Base-by-base conservation (phyloP, 202 grass and related monocot genomes). In the Digitaria exilis region DNA sequence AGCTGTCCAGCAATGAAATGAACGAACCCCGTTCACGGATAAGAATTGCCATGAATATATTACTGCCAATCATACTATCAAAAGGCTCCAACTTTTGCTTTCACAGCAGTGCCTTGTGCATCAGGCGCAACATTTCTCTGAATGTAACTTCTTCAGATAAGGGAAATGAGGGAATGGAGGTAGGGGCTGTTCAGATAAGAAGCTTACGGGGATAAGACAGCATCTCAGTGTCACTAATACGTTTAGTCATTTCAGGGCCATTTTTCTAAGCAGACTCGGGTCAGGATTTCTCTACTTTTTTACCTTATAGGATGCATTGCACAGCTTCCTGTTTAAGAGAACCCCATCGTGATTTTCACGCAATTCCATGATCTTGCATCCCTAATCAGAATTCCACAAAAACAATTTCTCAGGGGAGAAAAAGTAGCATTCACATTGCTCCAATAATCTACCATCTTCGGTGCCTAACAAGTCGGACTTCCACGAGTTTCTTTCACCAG, bases 151-250 rank as follows among this genome's bases (percentile, higher is more conserved):
- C 50, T 81, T 86, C 78, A 86, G 83, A 79, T 65, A 73, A 82
- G 18, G 49, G 11, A 65, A 31, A 12, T 46, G 57, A 48, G 17
- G 9, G 29, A 71, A 5, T 48, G 42, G 28, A 80, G 77, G 44
- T 22, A 61, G 41, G 16, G 13, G 21, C 44, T 81, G 64, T 58
- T 78, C 66, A 86, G 73, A 89, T 82, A 71, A 73, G 73, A 82
- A 69, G 88, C 45, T 83, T 84, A 69, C 12, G 69, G 14, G 43
- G 68, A 71, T 87, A 83, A 84, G 80, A 26, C n/a, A 75, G 84
- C 88, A 90, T 90, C 84, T 90, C 49, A 84, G 54, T 14, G 74
- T 84, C 61, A 83, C 88, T 84, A 86, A 73, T 82, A 86, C 11
- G 80, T 80, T 87, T 56, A 56, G 84, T 84, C 88, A 90, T 21